phyloP scores from a whole-genome alignment of 495 filamentous ascomycete species.

The Trypethelium eluteriae region DNA sequence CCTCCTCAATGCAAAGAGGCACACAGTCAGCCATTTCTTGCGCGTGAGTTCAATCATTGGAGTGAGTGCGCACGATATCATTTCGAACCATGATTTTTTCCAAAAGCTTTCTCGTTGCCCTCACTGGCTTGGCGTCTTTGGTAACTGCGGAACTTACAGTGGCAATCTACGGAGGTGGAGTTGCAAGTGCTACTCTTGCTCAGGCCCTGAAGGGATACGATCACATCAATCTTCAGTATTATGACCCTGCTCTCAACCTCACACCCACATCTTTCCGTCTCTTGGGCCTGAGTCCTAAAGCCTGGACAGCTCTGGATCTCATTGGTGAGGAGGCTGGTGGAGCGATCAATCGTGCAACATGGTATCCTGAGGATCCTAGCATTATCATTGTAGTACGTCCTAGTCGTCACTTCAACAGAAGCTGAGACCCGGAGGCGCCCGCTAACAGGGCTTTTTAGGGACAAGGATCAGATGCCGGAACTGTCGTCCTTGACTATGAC shows the following conservation, averaged over 20 bases:
- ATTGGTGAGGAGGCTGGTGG: neutral
- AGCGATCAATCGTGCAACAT: conserved; percentile 1
- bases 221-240: conserved; percentile 6
- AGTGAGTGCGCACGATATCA: neutral
- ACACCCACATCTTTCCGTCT: conserved; percentile 6
- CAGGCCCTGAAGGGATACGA: conserved; percentile 1
- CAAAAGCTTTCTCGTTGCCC: neutral
- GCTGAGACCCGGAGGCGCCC: too few relatives aligned
- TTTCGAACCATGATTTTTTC: neutral
- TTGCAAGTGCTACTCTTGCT: conserved; percentile 10
- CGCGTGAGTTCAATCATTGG: neutral
- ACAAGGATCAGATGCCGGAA: conserved; percentile 9
- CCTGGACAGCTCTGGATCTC: conserved; percentile 6
- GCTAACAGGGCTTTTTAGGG: neutral
- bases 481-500: conserved; percentile 12
- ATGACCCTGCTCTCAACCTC: conserved; percentile 4
- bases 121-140: neutral
- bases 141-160: neutral
- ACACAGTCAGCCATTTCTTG: neutral
- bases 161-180: conserved; percentile 2
- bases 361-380: conserved; percentile 2
- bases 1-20: too few relatives aligned
- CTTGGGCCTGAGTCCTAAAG: neutral
- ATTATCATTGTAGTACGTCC: neutral
- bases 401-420: too few relatives aligned